These are phyloP conservation scores for Starmerella potacharoeniae DNA, from an alignment of 805 yeast species.

Conservation along the genomic window DNA sequence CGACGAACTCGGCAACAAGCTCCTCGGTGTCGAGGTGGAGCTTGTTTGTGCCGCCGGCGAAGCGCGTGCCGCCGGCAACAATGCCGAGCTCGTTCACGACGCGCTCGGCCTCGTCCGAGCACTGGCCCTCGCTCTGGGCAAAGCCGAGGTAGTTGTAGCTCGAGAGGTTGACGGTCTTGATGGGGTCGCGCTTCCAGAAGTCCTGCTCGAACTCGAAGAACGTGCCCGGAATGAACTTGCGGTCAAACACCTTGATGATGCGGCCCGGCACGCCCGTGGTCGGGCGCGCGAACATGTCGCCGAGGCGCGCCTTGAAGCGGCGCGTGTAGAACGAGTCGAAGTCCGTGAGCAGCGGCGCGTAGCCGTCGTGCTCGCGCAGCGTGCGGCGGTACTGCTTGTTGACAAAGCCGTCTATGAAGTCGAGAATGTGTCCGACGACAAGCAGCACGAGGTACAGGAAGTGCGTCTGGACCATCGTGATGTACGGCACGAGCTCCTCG, in stretches of 20 bases:
- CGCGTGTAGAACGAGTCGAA: slow-evolving; percentile 91
- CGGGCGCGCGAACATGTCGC: slow-evolving; percentile 91
- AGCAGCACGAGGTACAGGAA: slow-evolving; percentile 73
- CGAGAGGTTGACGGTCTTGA: slow-evolving; percentile 72
- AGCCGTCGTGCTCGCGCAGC: slow-evolving; percentile 68
- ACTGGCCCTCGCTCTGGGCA: slow-evolving; percentile 86
- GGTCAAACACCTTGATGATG: slow-evolving; percentile 66
- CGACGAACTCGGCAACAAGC: slow-evolving; percentile 72
- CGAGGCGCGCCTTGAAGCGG: slow-evolving; percentile 78
- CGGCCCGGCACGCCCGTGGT: slow-evolving; percentile 98
- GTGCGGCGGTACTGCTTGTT: slow-evolving; percentile 53
- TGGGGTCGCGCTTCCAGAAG: slow-evolving; percentile 42
- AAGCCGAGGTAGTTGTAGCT: slow-evolving; percentile 93
- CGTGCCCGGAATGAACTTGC: slow-evolving; percentile 50
- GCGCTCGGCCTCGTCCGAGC: slow-evolving; percentile 67
- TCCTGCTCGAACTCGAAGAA: slow-evolving; percentile 43
- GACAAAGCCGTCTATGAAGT: slow-evolving; percentile 70
- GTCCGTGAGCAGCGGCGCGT: slow-evolving; percentile 91
- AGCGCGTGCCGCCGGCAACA: slow-evolving; percentile 67
- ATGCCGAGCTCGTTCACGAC: slow-evolving; percentile 61
- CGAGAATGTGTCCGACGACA: slow-evolving; percentile 81
- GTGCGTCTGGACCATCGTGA: slow-evolving; percentile 69
- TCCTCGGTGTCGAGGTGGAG: slow-evolving; percentile 64
- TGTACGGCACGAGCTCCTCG: slow-evolving; percentile 81
- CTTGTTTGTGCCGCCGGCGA: slow-evolving; percentile 61